Base-by-base conservation (phyloP, 495 filamentous ascomycete genomes). In the Chaetomium cochliodes region DNA sequence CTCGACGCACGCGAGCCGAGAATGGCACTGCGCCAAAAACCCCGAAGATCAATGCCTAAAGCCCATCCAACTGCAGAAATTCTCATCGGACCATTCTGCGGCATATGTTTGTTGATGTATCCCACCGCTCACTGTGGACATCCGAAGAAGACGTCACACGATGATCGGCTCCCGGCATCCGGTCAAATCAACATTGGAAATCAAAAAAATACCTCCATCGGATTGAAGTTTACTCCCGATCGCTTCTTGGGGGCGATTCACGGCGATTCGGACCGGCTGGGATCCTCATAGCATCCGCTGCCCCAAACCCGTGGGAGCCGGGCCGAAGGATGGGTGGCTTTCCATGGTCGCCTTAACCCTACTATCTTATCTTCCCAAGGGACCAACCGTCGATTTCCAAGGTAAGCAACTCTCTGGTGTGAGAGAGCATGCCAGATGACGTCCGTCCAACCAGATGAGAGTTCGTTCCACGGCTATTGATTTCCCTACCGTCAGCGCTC, bases 21-120 rank as follows among this genome's bases (percentile, higher is more conserved):
- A 33, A 28, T 57, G 50, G 39, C 57, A 44, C 58, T 23, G 18
- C 8, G 28, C 9, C 30, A 52, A 51, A 59, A 28, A 13, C 22
- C 20, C 22, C 22, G 64, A 58, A 58, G 64, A 66, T 66, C 64
- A 23, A 55, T 66, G 30, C 59, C 52, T 18, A 20, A 62, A 57
- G 30, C 28, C 53, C 18, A 28, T 16, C 41, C 42, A 37, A 16
- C 37, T 57, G 64, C 64, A 65, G 58, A 8, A 62, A 52, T 28
- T 33, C 51, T 62, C 41, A 52, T 54, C 64, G 39, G 41, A 60
- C 52, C 20, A 20, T 20, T 23, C 28, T 56, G 58, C 39, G 42
- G 42, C 51, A 57, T 42, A 57, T 65, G 16, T 57, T 42, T 56
- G 18, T 1, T 63, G 37, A 51, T 51, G 25, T 4, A 2, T 13